These are phyloP conservation scores for Aristolochia contorta DNA, from an alignment of 164 flowering plant species.

Conservation along the genomic window DNA sequence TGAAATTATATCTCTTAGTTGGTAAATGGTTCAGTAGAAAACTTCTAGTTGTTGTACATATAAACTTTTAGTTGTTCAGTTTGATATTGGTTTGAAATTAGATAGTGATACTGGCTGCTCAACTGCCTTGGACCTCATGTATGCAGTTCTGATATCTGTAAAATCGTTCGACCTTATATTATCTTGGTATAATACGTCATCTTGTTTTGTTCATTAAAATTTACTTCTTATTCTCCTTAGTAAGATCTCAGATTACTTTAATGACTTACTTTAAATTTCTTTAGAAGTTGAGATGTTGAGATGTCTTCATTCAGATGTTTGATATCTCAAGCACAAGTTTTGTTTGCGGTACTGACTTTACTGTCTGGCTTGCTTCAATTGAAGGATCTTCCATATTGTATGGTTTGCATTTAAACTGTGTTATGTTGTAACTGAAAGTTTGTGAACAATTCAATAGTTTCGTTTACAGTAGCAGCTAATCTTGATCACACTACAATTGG, in stretches of 20 bases:
- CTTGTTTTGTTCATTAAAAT: not conserved
- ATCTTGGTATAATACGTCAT: not conserved
- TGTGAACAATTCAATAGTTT: not conserved
- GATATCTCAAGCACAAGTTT: constrained; percentile 59
- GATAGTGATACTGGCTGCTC: no score
- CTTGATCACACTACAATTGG: no score
- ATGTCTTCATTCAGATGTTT: constrained; percentile 71
- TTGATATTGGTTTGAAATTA: no score
- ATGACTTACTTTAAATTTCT: constrained; percentile 7
- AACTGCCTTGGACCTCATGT: not conserved
- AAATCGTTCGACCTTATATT: not conserved
- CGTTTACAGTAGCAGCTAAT: not conserved
- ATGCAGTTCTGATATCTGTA: not conserved
- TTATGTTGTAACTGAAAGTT: not conserved
- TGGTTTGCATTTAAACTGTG: constrained; percentile 28
- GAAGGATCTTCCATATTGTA: constrained; percentile 95
- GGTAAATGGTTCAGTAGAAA: no score
- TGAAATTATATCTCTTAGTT: no score
- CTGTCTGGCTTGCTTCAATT: constrained; percentile 82
- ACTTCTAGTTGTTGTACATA: no score
- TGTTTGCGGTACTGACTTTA: constrained; percentile 92
- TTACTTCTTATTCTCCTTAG: no score
- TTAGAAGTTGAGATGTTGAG: constrained; percentile 83
- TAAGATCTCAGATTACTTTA: not conserved
- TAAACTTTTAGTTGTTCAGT: no score